Conservation (phyloP, 75 land plant genomes). For the Picea glauca region DNA sequence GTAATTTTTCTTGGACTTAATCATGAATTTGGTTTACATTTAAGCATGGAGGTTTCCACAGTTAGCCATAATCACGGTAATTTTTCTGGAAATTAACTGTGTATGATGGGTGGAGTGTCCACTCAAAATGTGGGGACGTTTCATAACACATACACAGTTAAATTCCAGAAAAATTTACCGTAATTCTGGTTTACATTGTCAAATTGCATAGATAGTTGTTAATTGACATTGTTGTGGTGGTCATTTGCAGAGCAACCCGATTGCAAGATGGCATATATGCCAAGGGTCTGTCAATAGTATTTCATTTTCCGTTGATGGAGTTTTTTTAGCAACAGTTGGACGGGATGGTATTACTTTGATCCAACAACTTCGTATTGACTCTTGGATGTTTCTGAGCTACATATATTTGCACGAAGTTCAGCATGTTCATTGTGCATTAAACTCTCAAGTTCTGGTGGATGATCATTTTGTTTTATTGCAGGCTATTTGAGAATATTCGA, state of each 20-base stretch:
- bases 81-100: no score
- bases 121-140: background rate
- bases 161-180: background rate
- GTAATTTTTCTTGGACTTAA: no score
- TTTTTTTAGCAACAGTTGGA: constrained; percentile 86
- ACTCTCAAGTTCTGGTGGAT: constrained; percentile 6
- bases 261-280: constrained; percentile 99
- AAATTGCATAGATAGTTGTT: background rate
- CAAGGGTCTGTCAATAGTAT: constrained; percentile 85
- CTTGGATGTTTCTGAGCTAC: background rate
- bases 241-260: constrained; percentile 81
- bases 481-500: constrained; percentile 98
- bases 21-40: no score
- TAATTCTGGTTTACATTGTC: background rate
- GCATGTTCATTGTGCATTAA: background rate
- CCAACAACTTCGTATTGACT: background rate
- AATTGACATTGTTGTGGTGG: background rate
- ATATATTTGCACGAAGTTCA: background rate
- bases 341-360: constrained; percentile 81
- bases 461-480: constrained; percentile 22
- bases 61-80: no score
- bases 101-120: background rate
- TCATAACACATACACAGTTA: background rate
- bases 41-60: no score
- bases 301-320: constrained; percentile 80